A percentile compares a stretch with the other conserved stretches of the same genome.
Conservation (phyloP, 345 rosid species). For the Carallia pectinifolia region DNA sequence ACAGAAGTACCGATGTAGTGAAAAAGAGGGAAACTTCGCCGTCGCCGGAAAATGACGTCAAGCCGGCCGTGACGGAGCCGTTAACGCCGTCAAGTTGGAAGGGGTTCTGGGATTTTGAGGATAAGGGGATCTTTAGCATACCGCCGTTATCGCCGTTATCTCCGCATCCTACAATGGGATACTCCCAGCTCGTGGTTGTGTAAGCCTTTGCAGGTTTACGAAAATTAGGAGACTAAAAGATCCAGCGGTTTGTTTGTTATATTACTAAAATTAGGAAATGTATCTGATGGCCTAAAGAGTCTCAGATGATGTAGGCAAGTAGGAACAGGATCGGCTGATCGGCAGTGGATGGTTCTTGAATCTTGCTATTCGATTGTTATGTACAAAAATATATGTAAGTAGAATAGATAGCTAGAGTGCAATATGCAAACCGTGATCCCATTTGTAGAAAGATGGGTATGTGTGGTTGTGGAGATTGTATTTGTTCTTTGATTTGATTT, state of each 20-base stretch:
- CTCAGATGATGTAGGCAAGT: not conserved
- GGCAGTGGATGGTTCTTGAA: not conserved
- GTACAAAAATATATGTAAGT: not conserved
- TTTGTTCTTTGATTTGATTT: constrained; percentile 36
- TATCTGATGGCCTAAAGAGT: constrained; percentile 10
- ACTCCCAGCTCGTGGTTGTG: constrained; percentile 37
- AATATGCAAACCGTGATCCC: not conserved
- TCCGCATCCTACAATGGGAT: constrained; percentile 49
- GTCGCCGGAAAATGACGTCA: constrained; percentile 19
- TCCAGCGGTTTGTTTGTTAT: no score
- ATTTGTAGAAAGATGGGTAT: not conserved
- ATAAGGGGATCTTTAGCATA: constrained; percentile 59
- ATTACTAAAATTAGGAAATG: not conserved
- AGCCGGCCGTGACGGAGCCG: constrained; percentile 33
- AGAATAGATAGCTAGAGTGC: not conserved
- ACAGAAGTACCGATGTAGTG: constrained; percentile 1
- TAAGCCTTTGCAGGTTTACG: constrained; percentile 13
- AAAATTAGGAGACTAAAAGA: not conserved
- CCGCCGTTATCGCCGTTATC: constrained; percentile 87
- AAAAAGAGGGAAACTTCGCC: constrained; percentile 15
- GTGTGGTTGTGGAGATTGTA: constrained; percentile 4
- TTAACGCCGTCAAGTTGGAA: constrained; percentile 94
- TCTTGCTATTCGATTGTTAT: not conserved
- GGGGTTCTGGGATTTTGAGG: constrained; percentile 73
- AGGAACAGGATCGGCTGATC: not conserved